phyloP scores from a whole-genome alignment of 176 grass and related monocot genomes.

The Aegilops bicornis region DNA sequence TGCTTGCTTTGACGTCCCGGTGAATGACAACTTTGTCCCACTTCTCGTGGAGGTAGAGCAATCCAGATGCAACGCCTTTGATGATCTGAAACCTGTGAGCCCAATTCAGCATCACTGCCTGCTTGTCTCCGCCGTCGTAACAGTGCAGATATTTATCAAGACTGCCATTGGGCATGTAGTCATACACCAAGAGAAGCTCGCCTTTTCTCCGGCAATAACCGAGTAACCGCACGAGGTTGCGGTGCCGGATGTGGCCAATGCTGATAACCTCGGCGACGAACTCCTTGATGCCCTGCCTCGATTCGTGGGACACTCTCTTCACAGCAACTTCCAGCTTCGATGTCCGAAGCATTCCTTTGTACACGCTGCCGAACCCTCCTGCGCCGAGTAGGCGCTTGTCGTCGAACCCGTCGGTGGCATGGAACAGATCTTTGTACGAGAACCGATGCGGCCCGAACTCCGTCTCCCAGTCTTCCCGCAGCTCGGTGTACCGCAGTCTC shows the following conservation, averaged over 20 bases:
- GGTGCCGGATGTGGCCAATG: neutral
- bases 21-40: neutral
- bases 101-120: neutral
- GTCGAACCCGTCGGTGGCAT: neutral
- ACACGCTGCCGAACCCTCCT: neutral
- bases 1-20: slow-evolving; percentile 2
- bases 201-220: slow-evolving; percentile 4
- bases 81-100: neutral
- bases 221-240: slow-evolving; percentile 4
- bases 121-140: neutral
- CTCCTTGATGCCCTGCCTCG: slow-evolving; percentile 14
- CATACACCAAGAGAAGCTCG: neutral
- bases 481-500: neutral
- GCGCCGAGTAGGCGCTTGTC: neutral
- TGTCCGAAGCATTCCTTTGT: neutral
- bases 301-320: neutral
- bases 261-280: neutral
- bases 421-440: neutral
- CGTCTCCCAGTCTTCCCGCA: slow-evolving; percentile 5
- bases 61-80: neutral
- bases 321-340: neutral
- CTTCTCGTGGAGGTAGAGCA: neutral
- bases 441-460: neutral
- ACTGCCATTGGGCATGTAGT: neutral
- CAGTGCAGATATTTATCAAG: neutral